Conservation (phyloP, 768 basidiomycete genomes). For the Termitomyces sp. region DNA sequence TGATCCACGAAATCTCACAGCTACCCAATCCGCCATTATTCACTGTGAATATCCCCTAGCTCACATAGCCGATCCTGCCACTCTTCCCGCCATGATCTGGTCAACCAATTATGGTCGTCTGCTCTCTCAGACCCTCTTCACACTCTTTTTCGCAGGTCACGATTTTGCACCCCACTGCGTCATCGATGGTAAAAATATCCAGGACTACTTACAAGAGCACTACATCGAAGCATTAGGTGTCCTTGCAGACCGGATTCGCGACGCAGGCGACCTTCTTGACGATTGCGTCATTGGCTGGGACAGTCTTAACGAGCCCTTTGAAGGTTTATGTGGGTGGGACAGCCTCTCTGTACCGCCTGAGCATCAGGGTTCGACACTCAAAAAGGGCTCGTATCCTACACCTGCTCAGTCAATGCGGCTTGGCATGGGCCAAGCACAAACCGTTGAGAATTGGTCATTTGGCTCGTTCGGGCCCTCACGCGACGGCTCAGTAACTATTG, state of each 20-base stretch:
- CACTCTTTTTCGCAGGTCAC: constrained; percentile 89
- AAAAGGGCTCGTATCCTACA: constrained; percentile 85
- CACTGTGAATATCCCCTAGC: constrained; percentile 84
- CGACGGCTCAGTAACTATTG: constrained; percentile 72
- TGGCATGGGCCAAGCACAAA: constrained; percentile 83
- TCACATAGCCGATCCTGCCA: constrained; percentile 57
- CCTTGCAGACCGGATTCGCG: constrained; percentile 70
- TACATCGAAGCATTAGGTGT: constrained; percentile 71
- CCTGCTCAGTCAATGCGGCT: constrained; percentile 80
- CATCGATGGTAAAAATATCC: constrained; percentile 89
- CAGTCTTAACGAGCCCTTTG: constrained; percentile 89
- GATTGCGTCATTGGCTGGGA: constrained; percentile 96
- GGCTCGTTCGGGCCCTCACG: constrained; percentile 71
- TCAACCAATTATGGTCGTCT: constrained; percentile 92
- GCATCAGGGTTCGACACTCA: constrained; percentile 65
- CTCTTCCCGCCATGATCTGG: constrained; percentile 95
- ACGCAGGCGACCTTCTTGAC: constrained; percentile 75
- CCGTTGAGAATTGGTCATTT: constrained; percentile 81
- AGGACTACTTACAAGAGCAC: constrained; percentile 79
- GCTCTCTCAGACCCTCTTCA: constrained; percentile 84
- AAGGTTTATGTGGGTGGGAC: constrained; percentile 67
- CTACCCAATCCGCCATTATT: constrained; percentile 80
- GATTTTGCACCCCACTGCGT: constrained; percentile 88
- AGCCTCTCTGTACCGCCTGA: constrained; percentile 64
- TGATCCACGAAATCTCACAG: constrained; percentile 77